Evolutionary conservation across 179 eudicot species (phyloP), one percentile per base, ranked within the genome.

Genomic region (Silene noctiflora): DNA sequence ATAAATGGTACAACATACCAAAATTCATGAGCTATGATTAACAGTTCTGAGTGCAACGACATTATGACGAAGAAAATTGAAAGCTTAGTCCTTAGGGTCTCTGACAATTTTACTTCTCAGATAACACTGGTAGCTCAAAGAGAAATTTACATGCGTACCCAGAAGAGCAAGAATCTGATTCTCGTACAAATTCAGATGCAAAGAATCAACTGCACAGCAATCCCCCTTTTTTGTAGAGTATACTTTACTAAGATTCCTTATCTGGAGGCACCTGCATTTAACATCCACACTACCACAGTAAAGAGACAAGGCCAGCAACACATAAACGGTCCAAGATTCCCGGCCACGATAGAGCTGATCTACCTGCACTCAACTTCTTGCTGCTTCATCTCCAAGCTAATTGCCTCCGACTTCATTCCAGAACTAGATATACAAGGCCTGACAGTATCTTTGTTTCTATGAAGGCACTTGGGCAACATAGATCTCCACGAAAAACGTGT

Each of bases 351-450:
- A 48, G 74, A 64, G 81, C 42, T 73, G 19, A 69, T 74, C 55
- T 67, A 96, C 99, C 98, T 87, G 67, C 91, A 85, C 77, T 94
- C 99, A 80, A 84, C 83, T 83, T 91, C 97, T 85, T 96, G 99
- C 81, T 96, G 99, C 84, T 94, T 96, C 99, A 96, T 96, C 73
- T 94, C 99, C 76, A 94, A 88, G 89, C 88, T 96, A 80, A 87
- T 84, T 24, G 91, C 88, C 89, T 96, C 98, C 77, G 88, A 22
- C 67, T 83, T 86, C 74, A 69, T 80, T 64, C 82, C 82, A 64
- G 75, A 81, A 71, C 80, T 69, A 53, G 79, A 83, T 80, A 83
- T 69, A 78, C 76, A 76, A 63, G 80, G 67, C 68, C 81, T 71
- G 21, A 24, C 33, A 31, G 80, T 77, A 69, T 74, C 80, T 75